A percentile compares a stretch with the other conserved stretches of the same genome.
phyloP scores from a whole-genome alignment of 2,329 filamentous ascomycete genomes.

The Talaromyces rugulosus region DNA sequence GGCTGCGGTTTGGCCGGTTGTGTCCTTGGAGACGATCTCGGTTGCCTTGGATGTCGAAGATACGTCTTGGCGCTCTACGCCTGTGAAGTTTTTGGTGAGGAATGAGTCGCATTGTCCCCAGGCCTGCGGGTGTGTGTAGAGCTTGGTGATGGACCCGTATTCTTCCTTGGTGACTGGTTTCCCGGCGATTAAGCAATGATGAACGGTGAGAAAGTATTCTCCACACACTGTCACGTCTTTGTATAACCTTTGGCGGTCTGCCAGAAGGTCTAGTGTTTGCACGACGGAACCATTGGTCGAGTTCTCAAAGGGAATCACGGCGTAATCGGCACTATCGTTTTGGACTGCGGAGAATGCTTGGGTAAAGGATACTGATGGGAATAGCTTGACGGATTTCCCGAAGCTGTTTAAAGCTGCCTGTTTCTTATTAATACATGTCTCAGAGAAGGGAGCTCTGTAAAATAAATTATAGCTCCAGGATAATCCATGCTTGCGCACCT shows the following conservation, averaged over 20 bases:
- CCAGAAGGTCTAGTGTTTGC: conserved; percentile 83
- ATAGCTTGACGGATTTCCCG: conserved; percentile 28
- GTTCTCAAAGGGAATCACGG: conserved; percentile 93
- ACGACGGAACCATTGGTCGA: conserved; percentile 90
- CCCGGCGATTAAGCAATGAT: conserved; percentile 70
- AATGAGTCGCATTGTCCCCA: conserved; percentile 86
- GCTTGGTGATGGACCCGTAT: conserved; percentile 61
- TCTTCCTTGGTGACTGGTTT: conserved; percentile 14
- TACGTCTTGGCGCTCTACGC: conserved; percentile 75
- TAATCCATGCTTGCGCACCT: conserved; percentile 44
- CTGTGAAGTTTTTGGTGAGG: conserved; percentile 64
- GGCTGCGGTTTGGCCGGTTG: conserved; percentile 63
- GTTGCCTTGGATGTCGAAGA: conserved; percentile 83
- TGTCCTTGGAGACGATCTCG: conserved; percentile 62
- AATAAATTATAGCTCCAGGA: neutral
- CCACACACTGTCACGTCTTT: conserved; percentile 70
- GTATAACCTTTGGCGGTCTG: conserved; percentile 64
- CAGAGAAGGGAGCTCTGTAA: neutral
- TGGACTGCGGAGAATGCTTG: conserved; percentile 81
- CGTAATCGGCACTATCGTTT: conserved; percentile 58
- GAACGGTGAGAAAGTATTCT: conserved; percentile 81
- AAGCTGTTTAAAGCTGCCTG: conserved; percentile 55
- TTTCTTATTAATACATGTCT: neutral
- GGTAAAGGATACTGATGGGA: conserved; percentile 34
- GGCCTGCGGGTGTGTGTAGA: conserved; percentile 94